Base-by-base conservation (phyloP, 1,284 basidiomycete species). In the Phylloboletellus chloephorus region DNA sequence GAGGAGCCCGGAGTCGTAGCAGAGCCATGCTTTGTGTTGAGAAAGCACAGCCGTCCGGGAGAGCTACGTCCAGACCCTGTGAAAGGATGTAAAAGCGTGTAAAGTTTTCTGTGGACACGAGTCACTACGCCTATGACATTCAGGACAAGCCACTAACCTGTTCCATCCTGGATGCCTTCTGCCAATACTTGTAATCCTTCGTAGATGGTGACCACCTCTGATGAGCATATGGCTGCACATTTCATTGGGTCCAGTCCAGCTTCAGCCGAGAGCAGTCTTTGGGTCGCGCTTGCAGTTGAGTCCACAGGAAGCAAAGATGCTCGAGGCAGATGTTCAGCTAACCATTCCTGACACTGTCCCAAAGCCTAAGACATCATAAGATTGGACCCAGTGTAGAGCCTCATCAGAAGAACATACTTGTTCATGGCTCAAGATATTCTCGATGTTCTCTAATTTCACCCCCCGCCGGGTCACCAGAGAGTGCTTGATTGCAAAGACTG, bases 171-270 rank as follows among this genome's bases (percentile, higher is more conserved):
- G 33, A 88, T 79, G 9, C 72, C 73, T 43, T 76, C 69, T 22
- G 58, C 60, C 22, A 86, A 59, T 4, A 84, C 58, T 33, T 79
- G 69, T 20, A 88, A 62, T 11, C 69, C 76, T 3, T 69, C 61
- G 48, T 82, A 82, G 31, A 82, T 52, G 8, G 64, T 68, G 7
- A 69, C 66, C 43, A 82, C 84, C 16, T 82, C 63, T 26, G 68
- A 71, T 5, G 85, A 86, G 53, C 82, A 83, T 45, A 88, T 85
- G 4, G 85, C 86, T 1, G 82, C 86, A 48, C 69, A 73, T 47
- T 71, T 66, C 8, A 61, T 51, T 8, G 69, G 64, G 26, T 64
- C 64, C 8, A 66, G 49, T 16, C 53, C 56, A 3, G 53, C 53
- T 37, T 48, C 47, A 2, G 43, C 13, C 2, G 48, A 51, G 6